Conservation (phyloP, 2,329 filamentous ascomycete genomes). For the Fusarium gaditjirri region DNA sequence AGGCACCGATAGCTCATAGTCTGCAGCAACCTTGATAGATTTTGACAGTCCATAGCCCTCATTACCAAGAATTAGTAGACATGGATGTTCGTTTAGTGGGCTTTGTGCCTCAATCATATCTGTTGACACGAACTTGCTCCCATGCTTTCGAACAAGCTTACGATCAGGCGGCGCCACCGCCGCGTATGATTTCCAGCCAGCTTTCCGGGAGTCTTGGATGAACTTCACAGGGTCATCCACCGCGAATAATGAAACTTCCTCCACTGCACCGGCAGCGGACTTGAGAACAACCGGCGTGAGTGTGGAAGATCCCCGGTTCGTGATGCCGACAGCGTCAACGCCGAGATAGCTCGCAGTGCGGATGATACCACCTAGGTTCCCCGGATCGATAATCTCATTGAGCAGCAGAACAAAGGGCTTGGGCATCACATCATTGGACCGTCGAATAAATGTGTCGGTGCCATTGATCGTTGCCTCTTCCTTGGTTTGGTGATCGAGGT, state of each 20-base stretch:
- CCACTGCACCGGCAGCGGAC: slow-evolving; percentile 87
- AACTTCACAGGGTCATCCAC: slow-evolving; percentile 76
- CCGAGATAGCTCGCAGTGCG: slow-evolving; percentile 93
- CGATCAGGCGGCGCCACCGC: slow-evolving; percentile 66
- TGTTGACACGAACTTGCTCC: slow-evolving; percentile 59
- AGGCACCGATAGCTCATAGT: slow-evolving; percentile 74
- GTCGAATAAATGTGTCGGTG: slow-evolving; percentile 59
- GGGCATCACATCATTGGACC: slow-evolving; percentile 48
- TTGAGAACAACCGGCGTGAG: slow-evolving; percentile 84
- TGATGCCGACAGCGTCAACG: slow-evolving; percentile 82
- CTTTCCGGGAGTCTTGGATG: slow-evolving; percentile 70
- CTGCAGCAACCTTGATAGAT: slow-evolving; percentile 71
- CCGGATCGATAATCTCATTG: slow-evolving; percentile 83
- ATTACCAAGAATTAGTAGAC: slow-evolving; percentile 83
- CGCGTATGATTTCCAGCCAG: slow-evolving; percentile 87
- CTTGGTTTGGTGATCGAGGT: slow-evolving; percentile 72
- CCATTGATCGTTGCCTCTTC: slow-evolving; percentile 84
- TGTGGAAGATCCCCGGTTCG: slow-evolving; percentile 76
- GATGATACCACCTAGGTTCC: slow-evolving; percentile 90
- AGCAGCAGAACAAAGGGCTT: slow-evolving; percentile 79
- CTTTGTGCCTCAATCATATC: slow-evolving; percentile 60
- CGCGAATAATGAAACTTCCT: slow-evolving; percentile 79
- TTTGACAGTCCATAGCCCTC: slow-evolving; percentile 80
- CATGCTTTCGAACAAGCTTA: slow-evolving; percentile 49
- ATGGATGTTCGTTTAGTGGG: slow-evolving; percentile 70